Conservation (phyloP, 495 filamentous ascomycete genomes). For the Lasiosphaeria miniovina region DNA sequence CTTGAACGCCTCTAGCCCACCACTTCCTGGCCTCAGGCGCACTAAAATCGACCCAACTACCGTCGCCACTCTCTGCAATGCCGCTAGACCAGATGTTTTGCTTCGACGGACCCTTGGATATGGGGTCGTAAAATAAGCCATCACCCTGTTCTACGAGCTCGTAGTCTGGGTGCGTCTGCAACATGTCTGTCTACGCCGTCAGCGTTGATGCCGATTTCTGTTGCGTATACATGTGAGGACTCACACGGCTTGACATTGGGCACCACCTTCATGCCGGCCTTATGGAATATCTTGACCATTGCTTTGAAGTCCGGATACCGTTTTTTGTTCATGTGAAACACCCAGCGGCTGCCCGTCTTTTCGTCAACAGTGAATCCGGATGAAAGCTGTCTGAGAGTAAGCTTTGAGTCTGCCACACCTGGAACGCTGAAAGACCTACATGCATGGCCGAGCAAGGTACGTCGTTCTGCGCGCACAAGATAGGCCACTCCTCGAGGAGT, state of each 20-base stretch:
- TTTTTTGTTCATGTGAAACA: slow-evolving; percentile 12
- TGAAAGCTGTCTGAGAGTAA: neutral
- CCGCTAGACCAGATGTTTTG: slow-evolving; percentile 67
- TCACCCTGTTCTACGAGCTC: slow-evolving; percentile 48
- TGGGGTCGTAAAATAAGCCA: slow-evolving; percentile 60
- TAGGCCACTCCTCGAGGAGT: slow-evolving; percentile 5
- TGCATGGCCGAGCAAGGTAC: slow-evolving; percentile 12
- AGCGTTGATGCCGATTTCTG: neutral
- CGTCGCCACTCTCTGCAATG: slow-evolving; percentile 63
- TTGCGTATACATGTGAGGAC: neutral
- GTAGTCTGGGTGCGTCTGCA: slow-evolving; percentile 63
- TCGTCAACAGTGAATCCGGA: slow-evolving; percentile 11
- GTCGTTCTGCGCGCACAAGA: neutral
- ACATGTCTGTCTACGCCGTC: slow-evolving; percentile 35
- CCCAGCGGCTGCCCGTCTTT: slow-evolving; percentile 7
- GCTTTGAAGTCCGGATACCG: slow-evolving; percentile 12
- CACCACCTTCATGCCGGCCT: slow-evolving; percentile 65
- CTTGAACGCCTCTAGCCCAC: slow-evolving; percentile 64
- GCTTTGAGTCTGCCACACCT: neutral
- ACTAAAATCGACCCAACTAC: slow-evolving; percentile 69
- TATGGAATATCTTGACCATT: slow-evolving; percentile 40
- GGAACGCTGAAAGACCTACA: neutral
- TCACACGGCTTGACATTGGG: slow-evolving; percentile 66
- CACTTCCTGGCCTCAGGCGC: slow-evolving; percentile 57
- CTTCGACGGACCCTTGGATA: slow-evolving; percentile 50